Evolutionary conservation across 2,329 filamentous ascomycete species (phyloP), one percentile per base, ranked within the genome.

Genomic region (Chaetothyriales sp.): DNA sequence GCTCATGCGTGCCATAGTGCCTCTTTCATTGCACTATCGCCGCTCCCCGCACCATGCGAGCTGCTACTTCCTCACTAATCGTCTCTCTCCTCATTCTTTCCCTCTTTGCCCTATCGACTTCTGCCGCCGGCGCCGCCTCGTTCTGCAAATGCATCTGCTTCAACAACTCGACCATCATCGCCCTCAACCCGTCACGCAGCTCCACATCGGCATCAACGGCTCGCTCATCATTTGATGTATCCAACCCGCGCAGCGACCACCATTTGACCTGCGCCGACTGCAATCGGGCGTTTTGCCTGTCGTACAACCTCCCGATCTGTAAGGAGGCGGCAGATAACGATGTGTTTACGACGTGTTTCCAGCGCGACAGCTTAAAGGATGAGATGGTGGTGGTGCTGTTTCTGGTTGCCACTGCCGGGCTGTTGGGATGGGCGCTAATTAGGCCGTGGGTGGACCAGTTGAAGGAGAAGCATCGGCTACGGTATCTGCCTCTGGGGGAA

Each of bases 131-230:
- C 33, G 73, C 74, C 20, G 78, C 79, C 15, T 82, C 80, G 53
- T 85, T 83, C 67, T 85, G 81, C 75, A 85, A 84, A 77, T 85
- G 81, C 65, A 83, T 79, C 52, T 84, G 81, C 66, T 80, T 79
- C 67, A 73, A 74, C 48, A 83, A 84, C 64, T 80, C 76, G 67
- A 83, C 80, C 51, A 82, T 85, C 49, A 83, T 85, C 58, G 76
- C 80, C 18, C 76, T 84, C 52, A 74, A 80, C 55, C 71, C 73
- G 7, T 68, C 69, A 13, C n/a, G 18, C 50, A 49, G 7, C 44
- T 40, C 33, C 10, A 15, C 33, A 15, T 13, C 33, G 2, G 15
- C 33, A 40, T 40, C 33, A 40, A 43, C 54, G 2, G 47, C 43
- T 29, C 63, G 63, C 47, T 73, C 71, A 1, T 55, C 56, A 19